Evolutionary conservation across 169 alveolate species (phyloP).

Genomic region (Plasmodium gallinaceum): DNA sequence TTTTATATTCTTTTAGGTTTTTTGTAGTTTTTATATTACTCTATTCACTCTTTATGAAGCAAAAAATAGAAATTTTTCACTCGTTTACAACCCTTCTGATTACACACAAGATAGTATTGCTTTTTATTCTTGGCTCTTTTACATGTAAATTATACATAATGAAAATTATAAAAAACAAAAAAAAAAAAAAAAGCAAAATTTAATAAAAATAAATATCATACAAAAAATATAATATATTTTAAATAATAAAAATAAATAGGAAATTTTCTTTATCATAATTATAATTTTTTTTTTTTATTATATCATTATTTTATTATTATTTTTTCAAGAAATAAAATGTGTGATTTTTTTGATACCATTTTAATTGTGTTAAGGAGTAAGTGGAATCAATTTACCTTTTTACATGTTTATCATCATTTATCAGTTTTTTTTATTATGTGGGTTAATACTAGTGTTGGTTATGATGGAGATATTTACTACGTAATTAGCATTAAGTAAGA

Average conservation of each 20-base stretch:
- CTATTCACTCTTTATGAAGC: conserved; percentile 31
- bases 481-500: conserved; percentile 78
- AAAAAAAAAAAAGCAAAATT: not conserved
- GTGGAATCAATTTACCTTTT: conserved; percentile 82
- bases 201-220: not conserved
- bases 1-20: conserved; percentile 14
- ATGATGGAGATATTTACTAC: conserved; percentile 83
- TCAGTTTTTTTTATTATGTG: conserved; percentile 80
- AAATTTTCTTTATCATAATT: not conserved
- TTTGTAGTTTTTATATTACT: conserved; percentile 27
- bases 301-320: not conserved
- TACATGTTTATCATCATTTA: conserved; percentile 82
- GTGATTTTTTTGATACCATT: conserved; percentile 79
- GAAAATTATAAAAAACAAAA: not conserved
- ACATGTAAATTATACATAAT: conserved; percentile 22
- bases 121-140: conserved; percentile 54
- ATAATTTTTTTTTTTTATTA: not conserved
- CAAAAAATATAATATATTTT: not conserved
- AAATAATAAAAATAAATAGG: not conserved
- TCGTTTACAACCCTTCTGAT: conserved; percentile 33
- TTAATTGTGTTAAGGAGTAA: conserved; percentile 77
- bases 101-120: conserved; percentile 52
- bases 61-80: conserved; percentile 26
- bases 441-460: conserved; percentile 83
- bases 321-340: conserved; percentile 62